Percentiles rank a stretch among this genome's conserved stretches.
Evolutionary conservation across 495 filamentous ascomycete genomes (phyloP).

Genomic region (Penicillium paradoxum): DNA sequence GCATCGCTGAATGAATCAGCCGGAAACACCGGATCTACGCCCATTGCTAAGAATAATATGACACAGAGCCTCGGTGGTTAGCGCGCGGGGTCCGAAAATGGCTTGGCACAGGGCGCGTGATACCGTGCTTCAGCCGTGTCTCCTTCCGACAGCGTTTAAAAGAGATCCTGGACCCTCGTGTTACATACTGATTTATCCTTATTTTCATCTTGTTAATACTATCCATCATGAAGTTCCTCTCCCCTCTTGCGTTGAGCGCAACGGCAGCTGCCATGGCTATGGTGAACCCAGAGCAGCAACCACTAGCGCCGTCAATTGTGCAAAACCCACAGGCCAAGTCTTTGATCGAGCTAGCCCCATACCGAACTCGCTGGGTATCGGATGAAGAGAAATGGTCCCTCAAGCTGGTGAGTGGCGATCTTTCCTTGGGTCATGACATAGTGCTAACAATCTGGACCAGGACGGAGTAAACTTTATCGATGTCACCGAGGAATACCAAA

Average conservation of each 20-base stretch:
- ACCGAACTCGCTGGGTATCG: conserved; percentile 76
- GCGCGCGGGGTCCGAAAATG: conserved; percentile 19
- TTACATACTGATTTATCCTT: neutral
- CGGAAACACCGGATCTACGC: neutral
- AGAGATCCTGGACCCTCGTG: neutral
- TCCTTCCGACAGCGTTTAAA: neutral
- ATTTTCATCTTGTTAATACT: neutral
- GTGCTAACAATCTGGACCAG: conserved; percentile 36
- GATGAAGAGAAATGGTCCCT: conserved; percentile 95
- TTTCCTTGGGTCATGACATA: neutral
- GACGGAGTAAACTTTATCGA: conserved; percentile 90
- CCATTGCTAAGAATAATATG: conserved; percentile 3
- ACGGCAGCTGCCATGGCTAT: conserved; percentile 28
- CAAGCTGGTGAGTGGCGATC: conserved; percentile 57
- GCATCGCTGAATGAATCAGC: neutral
- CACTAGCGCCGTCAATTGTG: conserved; percentile 28
- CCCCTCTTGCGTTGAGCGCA: conserved; percentile 31
- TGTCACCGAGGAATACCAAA: conserved; percentile 62
- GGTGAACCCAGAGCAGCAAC: conserved; percentile 36
- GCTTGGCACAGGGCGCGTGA: conserved; percentile 19
- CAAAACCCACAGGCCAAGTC: conserved; percentile 49
- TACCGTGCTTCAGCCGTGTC: neutral
- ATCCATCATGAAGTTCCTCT: conserved; percentile 28
- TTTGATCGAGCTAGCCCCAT: conserved; percentile 84
- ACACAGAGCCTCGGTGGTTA: conserved; percentile 6